Evolutionary conservation across 345 rosid genomes (phyloP).

Genomic region (Laguncularia racemosa): DNA sequence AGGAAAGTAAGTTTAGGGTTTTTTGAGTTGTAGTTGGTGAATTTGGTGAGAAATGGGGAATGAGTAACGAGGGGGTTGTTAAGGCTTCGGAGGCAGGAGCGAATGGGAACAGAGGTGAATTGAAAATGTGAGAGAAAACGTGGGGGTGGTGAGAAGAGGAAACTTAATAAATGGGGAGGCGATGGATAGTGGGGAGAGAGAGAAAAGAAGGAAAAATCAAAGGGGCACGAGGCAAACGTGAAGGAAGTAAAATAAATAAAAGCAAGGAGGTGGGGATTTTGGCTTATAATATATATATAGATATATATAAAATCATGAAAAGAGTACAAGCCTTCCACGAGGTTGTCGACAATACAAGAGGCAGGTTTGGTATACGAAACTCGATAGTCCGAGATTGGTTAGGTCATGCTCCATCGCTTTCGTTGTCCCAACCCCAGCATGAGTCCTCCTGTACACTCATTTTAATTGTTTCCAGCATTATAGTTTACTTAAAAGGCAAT

Average conservation of each 20-base stretch:
- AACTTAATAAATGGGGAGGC: background rate
- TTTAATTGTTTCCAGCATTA: no score
- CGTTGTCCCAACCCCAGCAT: background rate
- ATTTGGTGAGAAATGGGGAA: no score
- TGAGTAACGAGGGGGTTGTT: background rate
- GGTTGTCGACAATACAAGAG: slow-evolving; percentile 5
- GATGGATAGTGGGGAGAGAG: background rate
- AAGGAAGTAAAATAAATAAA: background rate
- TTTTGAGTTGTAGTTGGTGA: no score
- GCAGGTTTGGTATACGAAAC: background rate
- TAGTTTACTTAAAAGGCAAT: no score
- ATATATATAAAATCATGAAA: no score
- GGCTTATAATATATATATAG: no score
- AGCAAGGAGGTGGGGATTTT: background rate
- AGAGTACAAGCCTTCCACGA: slow-evolving; percentile 9
- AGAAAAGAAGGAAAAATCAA: background rate
- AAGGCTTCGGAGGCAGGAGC: background rate
- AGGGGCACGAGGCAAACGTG: slow-evolving; percentile 10
- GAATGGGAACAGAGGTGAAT: background rate
- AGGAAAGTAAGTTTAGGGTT: no score
- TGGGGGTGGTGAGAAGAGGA: background rate
- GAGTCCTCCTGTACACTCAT: background rate
- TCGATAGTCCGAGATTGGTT: no score
- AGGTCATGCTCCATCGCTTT: background rate
- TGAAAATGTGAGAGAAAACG: background rate